Evolutionary conservation across 2,329 filamentous ascomycete genomes (phyloP), one percentile per base, ranked within the genome.

Genomic region (Claviceps arundinis): DNA sequence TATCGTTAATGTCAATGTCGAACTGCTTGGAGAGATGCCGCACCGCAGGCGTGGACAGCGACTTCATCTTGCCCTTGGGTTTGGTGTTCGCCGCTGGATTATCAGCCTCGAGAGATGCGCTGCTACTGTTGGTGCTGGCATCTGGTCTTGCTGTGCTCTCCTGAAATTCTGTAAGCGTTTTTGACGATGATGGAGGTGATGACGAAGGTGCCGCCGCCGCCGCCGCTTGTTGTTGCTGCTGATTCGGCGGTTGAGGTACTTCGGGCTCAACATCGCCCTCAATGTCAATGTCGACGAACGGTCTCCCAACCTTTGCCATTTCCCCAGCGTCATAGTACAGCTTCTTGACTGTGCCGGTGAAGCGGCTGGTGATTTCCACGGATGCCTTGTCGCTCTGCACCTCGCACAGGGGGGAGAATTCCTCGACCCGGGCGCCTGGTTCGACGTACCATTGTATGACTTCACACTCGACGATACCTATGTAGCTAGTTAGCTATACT

Each of bases 391-490:
- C 93, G 62, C 90, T 96, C 68, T 97, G 93, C 45, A 98, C 94
- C 72, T 98, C 93, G 71, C 93, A 98, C 47, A 98, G 78, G 55
- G 91, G 93, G 60, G 94, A 93, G 78, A 95, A 98, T 73, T 98
- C 91, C 72, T 98, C 90, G 61, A 98, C 90, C 53, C 87, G 84
- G 38, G 93, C 93, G 54, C 90, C 91, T 48, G 94, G 89, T 70
- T 96, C 86, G 58, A 98, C 91, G 67, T 97, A 98, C 93, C 93
- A 98, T 73, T 98, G 93, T 62, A 97, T 97, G 63, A 98, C 88
- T 70, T 98, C 93, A 64, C 93, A 95, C 72, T 98, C 93, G 65
- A 93, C 90, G 63, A 97, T 98, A 52, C 93, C 93, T 93, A 60
- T 41, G 30, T 30, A 30, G 26, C 26, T 34, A 34, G 30, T 34